phyloP scores from a whole-genome alignment of 176 grass and related monocot species.

The Raddia guianensis region DNA sequence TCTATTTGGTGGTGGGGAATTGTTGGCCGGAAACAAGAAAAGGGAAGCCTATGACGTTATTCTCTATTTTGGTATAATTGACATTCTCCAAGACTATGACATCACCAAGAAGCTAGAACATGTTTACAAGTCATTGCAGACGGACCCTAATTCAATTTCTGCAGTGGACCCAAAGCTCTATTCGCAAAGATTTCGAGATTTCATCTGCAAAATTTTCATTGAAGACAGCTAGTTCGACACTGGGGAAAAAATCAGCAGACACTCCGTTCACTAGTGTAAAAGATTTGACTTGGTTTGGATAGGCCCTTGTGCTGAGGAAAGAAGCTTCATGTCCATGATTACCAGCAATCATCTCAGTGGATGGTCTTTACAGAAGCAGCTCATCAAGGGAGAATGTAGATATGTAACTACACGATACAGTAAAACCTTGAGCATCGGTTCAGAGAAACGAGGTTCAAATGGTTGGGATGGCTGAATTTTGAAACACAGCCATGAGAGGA shows the following conservation, averaged over 20 bases:
- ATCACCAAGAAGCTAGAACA: conserved; percentile 73
- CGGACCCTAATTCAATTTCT: conserved; percentile 63
- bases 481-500: conserved; percentile 36
- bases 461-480: conserved; percentile 37
- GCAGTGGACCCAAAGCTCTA: conserved; percentile 75
- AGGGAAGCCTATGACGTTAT: conserved; percentile 47
- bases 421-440: not conserved
- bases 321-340: conserved; percentile 16
- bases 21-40: conserved; percentile 43
- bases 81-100: conserved; percentile 60
- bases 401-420: not conserved
- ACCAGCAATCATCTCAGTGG: not conserved
- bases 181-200: conserved; percentile 68
- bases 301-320: conserved; percentile 12
- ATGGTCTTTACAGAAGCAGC: not conserved
- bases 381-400: not conserved
- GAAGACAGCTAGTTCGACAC: conserved; percentile 40
- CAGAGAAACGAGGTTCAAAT: not conserved
- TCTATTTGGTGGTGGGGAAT: conserved; percentile 48
- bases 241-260: not conserved
- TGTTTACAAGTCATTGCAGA: conserved; percentile 74
- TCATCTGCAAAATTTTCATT: conserved; percentile 54
- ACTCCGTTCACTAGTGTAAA: not conserved
- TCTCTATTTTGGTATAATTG: conserved; percentile 74
- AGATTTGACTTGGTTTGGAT: conserved; percentile 25